Evolutionary conservation across 495 filamentous ascomycete genomes (phyloP), one percentile per base, ranked within the genome.

Genomic region (Alectoria sarmentosa): DNA sequence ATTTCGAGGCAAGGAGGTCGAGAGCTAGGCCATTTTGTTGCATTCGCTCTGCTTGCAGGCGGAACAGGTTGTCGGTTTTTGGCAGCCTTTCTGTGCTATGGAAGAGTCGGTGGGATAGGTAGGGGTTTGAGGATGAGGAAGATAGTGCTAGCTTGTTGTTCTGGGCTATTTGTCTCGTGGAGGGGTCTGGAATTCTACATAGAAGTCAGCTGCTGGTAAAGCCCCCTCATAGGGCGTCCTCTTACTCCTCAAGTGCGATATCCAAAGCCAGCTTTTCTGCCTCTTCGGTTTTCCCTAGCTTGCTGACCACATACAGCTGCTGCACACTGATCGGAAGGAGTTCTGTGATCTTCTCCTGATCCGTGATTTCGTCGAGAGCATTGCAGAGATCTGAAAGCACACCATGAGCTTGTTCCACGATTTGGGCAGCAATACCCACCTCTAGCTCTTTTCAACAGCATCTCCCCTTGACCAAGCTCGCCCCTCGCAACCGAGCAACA

Each of bases 271-370:
- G 67, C 42, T 80, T 78, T 64, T 83, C 82, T 0, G 92, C 92
- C 72, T 96, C 88, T 60, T 87, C 83, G 21, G 79, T 71, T 73
- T 89, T 92, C 3, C 88, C 91, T 62, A 91, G 78, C 65, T 79
- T 85, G 3, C 84, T 81, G 42, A 91, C 78, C 37, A 92, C 86
- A 75, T 91, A 96, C 17, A 91, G 81, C 66, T 95, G 88, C 73
- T 98, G 95, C 9, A 93, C 87, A 21, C 86, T 74, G 66, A 99
- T 96, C 1, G 93, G 90, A 32, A 94, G 78, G 44, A 96, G 69
- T 74, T 99, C 94, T 10, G 84, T 84, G 68, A 80, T 83, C 76
- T 91, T 90, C 61, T 97, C 94, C 55, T 92, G 89, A 0, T 92
- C 86, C 17, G 83, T 79, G 38, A 98, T 76, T 32, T 98, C 92